A percentile compares a stretch with the other conserved stretches of the same genome.
These are phyloP conservation scores for Taxillus chinensis DNA, from an alignment of 164 flowering plant species.

Conservation along the genomic window DNA sequence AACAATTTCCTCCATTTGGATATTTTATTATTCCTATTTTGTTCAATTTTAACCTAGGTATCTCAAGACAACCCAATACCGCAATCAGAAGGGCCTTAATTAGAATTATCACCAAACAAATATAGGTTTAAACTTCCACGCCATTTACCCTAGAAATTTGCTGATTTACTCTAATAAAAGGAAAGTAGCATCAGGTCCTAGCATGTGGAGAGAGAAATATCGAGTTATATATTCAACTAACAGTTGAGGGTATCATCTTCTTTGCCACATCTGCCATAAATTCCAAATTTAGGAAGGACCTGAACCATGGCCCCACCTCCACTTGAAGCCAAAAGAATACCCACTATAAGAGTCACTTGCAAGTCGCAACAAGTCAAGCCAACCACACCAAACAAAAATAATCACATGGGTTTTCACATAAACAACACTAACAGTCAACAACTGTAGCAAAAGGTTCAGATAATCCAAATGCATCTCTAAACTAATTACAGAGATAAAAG, in stretches of 20 bases:
- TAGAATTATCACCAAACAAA: neutral
- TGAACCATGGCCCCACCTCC: slow-evolving; percentile 19
- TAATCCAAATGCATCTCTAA: neutral
- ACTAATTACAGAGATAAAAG: neutral
- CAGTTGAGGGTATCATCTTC: slow-evolving; percentile 5
- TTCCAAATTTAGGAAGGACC: slow-evolving; percentile 14
- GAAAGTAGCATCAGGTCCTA: slow-evolving; percentile 2
- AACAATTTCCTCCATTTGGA: no score
- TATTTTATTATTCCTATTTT: no score
- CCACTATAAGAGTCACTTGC: neutral
- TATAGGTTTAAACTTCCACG: neutral
- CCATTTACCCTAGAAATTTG: neutral
- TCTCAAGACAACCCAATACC: neutral
- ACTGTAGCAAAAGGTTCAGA: neutral
- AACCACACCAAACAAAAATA: no score
- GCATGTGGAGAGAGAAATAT: slow-evolving; percentile 10
- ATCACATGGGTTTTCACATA: neutral
- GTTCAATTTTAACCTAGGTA: no score
- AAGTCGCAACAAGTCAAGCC: no score
- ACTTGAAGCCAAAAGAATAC: slow-evolving; percentile 8
- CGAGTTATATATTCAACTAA: neutral
- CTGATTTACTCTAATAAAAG: neutral
- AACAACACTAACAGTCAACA: neutral
- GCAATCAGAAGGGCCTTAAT: neutral
- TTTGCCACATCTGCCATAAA: slow-evolving; percentile 9